A percentile compares a stretch with the other conserved stretches of the same genome.
Conservation (phyloP, 306 rosid species). For the Geum urbanum region DNA sequence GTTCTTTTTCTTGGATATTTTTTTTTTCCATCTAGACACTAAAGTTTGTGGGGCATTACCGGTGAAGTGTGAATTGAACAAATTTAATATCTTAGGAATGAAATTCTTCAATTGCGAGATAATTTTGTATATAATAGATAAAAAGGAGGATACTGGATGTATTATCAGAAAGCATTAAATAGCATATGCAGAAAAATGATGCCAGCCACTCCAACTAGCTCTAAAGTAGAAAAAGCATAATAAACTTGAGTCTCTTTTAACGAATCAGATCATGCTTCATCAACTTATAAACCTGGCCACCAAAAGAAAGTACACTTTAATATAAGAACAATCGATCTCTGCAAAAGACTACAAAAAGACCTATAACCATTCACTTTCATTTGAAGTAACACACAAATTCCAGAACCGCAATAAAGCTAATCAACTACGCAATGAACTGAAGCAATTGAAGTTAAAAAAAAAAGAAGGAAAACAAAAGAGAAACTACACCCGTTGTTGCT, state of each 20-base stretch:
- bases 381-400: slow-evolving; percentile 33
- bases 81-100: neutral
- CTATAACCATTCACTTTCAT: slow-evolving; percentile 32
- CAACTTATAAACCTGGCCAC: neutral
- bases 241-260: neutral
- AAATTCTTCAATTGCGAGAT: neutral
- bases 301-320: neutral
- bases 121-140: neutral
- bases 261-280: neutral
- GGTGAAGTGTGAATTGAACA: neutral
- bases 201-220: neutral
- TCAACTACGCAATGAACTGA: slow-evolving; percentile 37
- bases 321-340: slow-evolving; percentile 1
- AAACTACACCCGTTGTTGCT: slow-evolving; percentile 60
- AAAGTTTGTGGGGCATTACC: neutral
- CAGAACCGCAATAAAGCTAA: slow-evolving; percentile 29
- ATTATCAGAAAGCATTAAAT: neutral
- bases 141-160: slow-evolving; percentile 2
- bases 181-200: neutral
- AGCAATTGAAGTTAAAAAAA: slow-evolving; percentile 29
- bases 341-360: neutral
- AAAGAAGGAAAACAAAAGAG: neutral
- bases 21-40: neutral
- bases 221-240: neutral
- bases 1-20: neutral